A percentile compares a stretch with the other conserved stretches of the same genome.
These are phyloP conservation scores for Saccharomyces jurei DNA, from an alignment of 805 yeast genomes.

Conservation along the genomic window DNA sequence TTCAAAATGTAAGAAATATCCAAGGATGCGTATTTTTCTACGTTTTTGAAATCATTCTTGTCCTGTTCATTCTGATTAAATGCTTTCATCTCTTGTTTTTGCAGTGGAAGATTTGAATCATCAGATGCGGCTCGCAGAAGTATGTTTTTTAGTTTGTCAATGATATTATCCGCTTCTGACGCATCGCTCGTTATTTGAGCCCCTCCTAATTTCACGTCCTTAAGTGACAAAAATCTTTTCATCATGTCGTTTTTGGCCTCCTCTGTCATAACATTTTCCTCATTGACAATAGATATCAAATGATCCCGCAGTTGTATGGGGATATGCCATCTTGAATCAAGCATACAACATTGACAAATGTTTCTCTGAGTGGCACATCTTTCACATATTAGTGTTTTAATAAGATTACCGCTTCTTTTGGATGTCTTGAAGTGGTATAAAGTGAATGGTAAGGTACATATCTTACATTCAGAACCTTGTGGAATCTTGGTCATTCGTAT, in stretches of 20 bases:
- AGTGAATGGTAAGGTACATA: constrained; percentile 80
- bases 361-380: constrained; percentile 74
- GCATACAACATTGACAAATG: constrained; percentile 83
- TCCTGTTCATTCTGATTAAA: background rate
- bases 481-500: constrained; percentile 57
- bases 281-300: constrained; percentile 64
- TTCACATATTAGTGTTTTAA: constrained; percentile 63
- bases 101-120: background rate
- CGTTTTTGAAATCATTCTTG: background rate
- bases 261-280: constrained; percentile 29
- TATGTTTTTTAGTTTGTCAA: constrained; percentile 34
- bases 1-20: constrained; percentile 48
- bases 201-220: constrained; percentile 36
- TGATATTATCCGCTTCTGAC: constrained; percentile 43
- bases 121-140: background rate
- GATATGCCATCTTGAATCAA: constrained; percentile 75
- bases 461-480: constrained; percentile 72
- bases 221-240: constrained; percentile 48
- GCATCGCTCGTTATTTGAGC: constrained; percentile 29
- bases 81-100: background rate
- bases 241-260: constrained; percentile 47
- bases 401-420: constrained; percentile 34
- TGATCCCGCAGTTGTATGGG: constrained; percentile 73
- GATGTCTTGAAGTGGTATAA: constrained; percentile 49
- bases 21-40: constrained; percentile 8